Evolutionary conservation across 495 filamentous ascomycete species (phyloP).

Genomic region (Astrothelium macrocarpum): DNA sequence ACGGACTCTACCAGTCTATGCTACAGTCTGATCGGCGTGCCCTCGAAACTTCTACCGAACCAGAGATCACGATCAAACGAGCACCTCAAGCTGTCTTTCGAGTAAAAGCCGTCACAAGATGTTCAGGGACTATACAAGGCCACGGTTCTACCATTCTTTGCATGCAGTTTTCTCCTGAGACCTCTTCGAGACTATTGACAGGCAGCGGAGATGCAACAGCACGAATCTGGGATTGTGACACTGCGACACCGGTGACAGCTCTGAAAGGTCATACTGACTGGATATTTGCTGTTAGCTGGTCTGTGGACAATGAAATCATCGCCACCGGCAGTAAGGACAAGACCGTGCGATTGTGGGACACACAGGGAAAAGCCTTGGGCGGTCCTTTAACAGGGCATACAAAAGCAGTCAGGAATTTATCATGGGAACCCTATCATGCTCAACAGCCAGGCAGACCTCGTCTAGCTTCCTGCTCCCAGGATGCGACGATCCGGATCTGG

Average conservation of each 20-base stretch:
- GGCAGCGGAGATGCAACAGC: conserved; percentile 90
- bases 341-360: conserved; percentile 82
- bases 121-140: conserved; percentile 77
- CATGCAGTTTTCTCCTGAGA: conserved; percentile 75
- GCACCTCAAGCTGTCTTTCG: conserved; percentile 92
- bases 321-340: conserved; percentile 95
- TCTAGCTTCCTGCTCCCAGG: conserved; percentile 82
- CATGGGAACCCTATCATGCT: conserved; percentile 92
- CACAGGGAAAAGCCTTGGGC: conserved; percentile 67
- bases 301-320: conserved; percentile 68
- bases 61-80: conserved; percentile 65
- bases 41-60: conserved; percentile 43
- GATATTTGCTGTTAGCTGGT: conserved; percentile 83
- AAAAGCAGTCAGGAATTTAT: conserved; percentile 79
- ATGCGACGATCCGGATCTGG: conserved; percentile 85
- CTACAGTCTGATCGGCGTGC: background rate
- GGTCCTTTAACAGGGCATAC: conserved; percentile 76
- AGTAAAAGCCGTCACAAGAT: conserved; percentile 83
- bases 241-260: conserved; percentile 78
- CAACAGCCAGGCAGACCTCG: conserved; percentile 65
- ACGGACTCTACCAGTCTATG: conserved; percentile 1
- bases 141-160: conserved; percentile 89
- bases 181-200: conserved; percentile 71
- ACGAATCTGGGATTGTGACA: conserved; percentile 91
- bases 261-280: conserved; percentile 89